Percentiles rank a stretch among this genome's conserved stretches.
These are phyloP conservation scores for Chlorella variabilis DNA, from an alignment of 163 green algal genomes.

Conservation along the genomic window DNA sequence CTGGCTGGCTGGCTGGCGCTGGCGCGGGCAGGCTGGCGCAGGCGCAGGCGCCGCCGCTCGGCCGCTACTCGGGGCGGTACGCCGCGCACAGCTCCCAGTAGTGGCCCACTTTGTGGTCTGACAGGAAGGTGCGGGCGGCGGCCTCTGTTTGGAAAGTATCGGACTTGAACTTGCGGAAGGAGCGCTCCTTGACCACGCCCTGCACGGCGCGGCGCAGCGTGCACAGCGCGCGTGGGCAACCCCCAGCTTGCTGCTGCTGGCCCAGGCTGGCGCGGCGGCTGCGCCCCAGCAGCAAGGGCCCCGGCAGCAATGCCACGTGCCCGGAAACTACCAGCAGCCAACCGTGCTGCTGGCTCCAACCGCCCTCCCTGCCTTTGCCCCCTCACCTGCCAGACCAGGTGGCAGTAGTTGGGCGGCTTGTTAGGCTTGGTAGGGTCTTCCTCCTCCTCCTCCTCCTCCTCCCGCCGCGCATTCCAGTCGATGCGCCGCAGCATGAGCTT, in stretches of 20 bases:
- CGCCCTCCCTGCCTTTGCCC: too few relatives aligned
- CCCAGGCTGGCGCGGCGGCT: too few relatives aligned
- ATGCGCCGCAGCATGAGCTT: slow-evolving; percentile 96
- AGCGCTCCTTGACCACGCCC: slow-evolving; percentile 68
- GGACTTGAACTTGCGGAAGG: slow-evolving; percentile 68
- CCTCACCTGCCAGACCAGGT: slow-evolving; percentile 63
- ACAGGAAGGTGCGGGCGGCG: slow-evolving; percentile 55
- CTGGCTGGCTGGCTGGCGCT: too few relatives aligned
- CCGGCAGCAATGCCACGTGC: too few relatives aligned
- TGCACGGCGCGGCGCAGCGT: slow-evolving; percentile 47
- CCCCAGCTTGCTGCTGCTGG: too few relatives aligned
- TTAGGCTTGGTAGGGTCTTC: slow-evolving; percentile 29
- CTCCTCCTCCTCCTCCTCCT: slow-evolving; percentile 59
- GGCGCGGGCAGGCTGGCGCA: too few relatives aligned
- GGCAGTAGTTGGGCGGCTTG: slow-evolving; percentile 60
- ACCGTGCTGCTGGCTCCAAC: too few relatives aligned
- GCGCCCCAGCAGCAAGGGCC: too few relatives aligned
- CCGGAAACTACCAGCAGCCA: too few relatives aligned
- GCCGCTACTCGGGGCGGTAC: slow-evolving; percentile 21
- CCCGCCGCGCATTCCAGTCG: slow-evolving; percentile 78
- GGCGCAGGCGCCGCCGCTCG: too few relatives aligned
- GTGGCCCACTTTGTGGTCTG: slow-evolving; percentile 68
- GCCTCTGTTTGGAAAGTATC: slow-evolving; percentile 47
- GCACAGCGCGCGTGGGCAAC: too few relatives aligned
- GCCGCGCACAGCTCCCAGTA: slow-evolving; percentile 83